Percentiles rank a stretch among this genome's conserved stretches.
phyloP scores from a whole-genome alignment of 179 eudicot genomes.

The Camellia oleifera region DNA sequence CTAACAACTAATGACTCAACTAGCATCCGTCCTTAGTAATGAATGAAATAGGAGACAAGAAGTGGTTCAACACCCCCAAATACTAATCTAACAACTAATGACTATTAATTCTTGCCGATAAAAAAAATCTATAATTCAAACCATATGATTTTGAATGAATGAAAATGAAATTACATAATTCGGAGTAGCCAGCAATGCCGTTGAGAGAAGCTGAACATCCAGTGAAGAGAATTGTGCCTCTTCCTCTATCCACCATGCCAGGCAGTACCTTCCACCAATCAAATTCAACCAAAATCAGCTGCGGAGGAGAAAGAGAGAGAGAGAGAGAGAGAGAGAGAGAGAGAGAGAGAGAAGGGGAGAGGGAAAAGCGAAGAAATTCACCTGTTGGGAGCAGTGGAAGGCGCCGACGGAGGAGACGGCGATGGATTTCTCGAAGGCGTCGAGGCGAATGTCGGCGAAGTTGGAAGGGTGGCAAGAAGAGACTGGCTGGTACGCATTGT shows the following conservation, averaged over 20 bases:
- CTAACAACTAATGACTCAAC: no score
- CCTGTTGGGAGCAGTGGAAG: conserved; percentile 87
- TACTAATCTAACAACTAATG: no score
- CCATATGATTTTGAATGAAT: background rate
- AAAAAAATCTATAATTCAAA: no score
- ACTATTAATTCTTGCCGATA: no score
- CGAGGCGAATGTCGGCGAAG: conserved; percentile 50
- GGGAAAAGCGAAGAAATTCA: conserved; percentile 18
- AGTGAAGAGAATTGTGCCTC: conserved; percentile 82
- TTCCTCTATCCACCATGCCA: conserved; percentile 76
- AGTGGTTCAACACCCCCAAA: no score
- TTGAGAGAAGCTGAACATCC: conserved; percentile 77
- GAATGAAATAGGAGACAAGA: no score
- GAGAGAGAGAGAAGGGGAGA: no score
- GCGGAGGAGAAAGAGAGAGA: no score
- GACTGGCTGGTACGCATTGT: conserved; percentile 64
- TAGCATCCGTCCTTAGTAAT: no score
- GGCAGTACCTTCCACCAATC: conserved; percentile 50
- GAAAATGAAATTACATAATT: conserved; percentile 41
- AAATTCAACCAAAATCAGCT: background rate
- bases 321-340: no score
- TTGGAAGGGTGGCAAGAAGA: conserved; percentile 33
- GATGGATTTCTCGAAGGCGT: conserved; percentile 61
- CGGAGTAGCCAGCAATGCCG: conserved; percentile 75
- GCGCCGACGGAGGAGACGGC: conserved; percentile 81